Percentiles rank a stretch among this genome's conserved stretches.
Evolutionary conservation across 1,139 yeast genomes (phyloP).

Genomic region (Taphrina sp.): DNA sequence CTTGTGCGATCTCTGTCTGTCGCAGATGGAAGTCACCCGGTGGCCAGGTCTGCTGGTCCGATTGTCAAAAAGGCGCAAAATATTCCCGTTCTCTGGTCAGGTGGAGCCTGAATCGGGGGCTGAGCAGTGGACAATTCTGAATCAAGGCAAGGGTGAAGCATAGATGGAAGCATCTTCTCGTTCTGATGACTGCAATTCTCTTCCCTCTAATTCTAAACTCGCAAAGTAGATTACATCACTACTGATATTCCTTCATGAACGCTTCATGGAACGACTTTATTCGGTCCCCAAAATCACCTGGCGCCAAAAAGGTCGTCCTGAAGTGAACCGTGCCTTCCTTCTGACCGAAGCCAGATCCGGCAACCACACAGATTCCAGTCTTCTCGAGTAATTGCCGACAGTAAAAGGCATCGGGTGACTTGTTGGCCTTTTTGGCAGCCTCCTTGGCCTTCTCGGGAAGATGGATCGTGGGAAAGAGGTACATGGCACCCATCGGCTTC

Average conservation of each 20-base stretch:
- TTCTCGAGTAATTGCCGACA: slow-evolving; percentile 74
- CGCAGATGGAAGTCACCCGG: too few relatives aligned
- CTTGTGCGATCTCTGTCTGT: too few relatives aligned
- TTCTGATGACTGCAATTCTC: background rate
- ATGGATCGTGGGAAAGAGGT: slow-evolving; percentile 76
- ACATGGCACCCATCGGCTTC: slow-evolving; percentile 87
- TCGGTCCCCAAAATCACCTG: slow-evolving; percentile 83
- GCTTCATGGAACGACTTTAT: slow-evolving; percentile 74
- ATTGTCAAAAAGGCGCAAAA: too few relatives aligned
- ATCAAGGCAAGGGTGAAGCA: too few relatives aligned
- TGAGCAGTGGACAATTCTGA: too few relatives aligned
- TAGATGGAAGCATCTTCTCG: background rate
- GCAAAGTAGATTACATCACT: background rate
- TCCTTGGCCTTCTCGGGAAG: slow-evolving; percentile 62
- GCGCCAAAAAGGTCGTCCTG: slow-evolving; percentile 94
- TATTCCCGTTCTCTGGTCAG: too few relatives aligned
- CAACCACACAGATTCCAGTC: slow-evolving; percentile 97
- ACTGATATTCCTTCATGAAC: slow-evolving; percentile 59
- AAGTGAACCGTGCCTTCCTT: slow-evolving; percentile 81
- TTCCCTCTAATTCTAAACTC: background rate
- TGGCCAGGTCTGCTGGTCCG: too few relatives aligned
- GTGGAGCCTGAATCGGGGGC: too few relatives aligned
- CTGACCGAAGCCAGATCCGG: slow-evolving; percentile 97
- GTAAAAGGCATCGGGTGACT: slow-evolving; percentile 79
- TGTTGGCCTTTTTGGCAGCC: slow-evolving; percentile 56